These are phyloP conservation scores for Gastroboletus turbinatus DNA, from an alignment of 1,284 basidiomycete genomes.

Conservation along the genomic window DNA sequence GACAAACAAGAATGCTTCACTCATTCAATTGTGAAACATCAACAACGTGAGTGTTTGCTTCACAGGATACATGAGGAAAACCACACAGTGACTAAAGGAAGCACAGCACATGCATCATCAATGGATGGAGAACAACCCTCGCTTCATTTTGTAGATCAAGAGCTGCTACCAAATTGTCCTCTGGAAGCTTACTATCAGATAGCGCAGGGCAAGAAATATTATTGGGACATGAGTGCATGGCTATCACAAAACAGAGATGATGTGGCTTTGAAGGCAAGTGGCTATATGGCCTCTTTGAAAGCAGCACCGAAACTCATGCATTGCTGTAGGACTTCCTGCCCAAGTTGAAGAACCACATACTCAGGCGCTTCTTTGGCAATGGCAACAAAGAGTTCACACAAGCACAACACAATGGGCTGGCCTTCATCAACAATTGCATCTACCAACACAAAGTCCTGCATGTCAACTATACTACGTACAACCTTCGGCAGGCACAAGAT, in stretches of 20 bases:
- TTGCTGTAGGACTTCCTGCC: background rate
- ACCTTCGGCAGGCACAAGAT: background rate
- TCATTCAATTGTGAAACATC: background rate
- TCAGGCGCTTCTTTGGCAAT: background rate
- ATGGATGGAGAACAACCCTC: no score
- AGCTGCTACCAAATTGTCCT: no score
- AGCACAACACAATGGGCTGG: background rate
- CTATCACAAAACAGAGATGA: background rate
- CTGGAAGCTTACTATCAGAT: background rate
- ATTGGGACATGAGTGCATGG: background rate
- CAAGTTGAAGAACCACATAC: background rate
- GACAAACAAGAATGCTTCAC: background rate
- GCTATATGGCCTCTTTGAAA: no score
- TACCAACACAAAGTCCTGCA: background rate
- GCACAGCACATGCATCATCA: rapidly evolving
- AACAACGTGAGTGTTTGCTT: background rate
- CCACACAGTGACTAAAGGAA: no score
- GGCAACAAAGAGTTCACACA: background rate
- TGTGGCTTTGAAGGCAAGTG: background rate
- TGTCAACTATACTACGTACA: background rate
- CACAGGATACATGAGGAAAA: background rate
- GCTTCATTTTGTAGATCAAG: no score
- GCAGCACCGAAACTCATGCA: no score
- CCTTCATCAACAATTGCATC: background rate
- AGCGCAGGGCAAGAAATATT: background rate